Base-by-base conservation (phyloP, 495 filamentous ascomycete genomes). In the Entonaema liquescens region DNA sequence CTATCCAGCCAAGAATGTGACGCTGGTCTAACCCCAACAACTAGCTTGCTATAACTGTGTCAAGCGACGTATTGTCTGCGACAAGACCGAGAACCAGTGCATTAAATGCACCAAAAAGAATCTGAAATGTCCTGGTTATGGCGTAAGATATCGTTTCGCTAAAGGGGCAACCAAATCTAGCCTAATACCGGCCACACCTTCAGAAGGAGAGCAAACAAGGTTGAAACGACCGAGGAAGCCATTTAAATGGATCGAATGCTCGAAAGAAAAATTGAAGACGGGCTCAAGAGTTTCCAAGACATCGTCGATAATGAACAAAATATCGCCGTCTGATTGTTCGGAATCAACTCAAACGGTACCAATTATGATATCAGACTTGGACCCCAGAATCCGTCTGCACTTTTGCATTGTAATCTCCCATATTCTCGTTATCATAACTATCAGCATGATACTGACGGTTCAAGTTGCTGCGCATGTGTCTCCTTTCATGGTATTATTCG, bases 41-140 rank as follows among this genome's bases (percentile, higher is more conserved):
- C 49, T 31, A 65, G 62, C 53, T 19, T 65, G 62, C 42, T 49
- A 65, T 38, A 65, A 65, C 23, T 67, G 63, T 40, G 35, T 67
- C 26, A 67, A 52, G 44, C 36, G 63, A 26, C 63, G 56, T 33
- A 67, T 67, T 11, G 56, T 59, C 55, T 67, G 63, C 29, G 63
- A 67, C n/a, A 59, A 67, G 56, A 59, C 63, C 13, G 63, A 57
- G 5, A 52, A 19, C 38, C 42, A 33, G 23, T 67, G 63, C n/a
- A 28, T 15, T 47, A 67, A 59, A 42, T 67, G 63, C 35, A 38
- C 63, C 4, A 67, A 59, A 15, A 59, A 53, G 44, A 53, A 65
- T 38, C 31, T 65, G 19, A 50, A 40, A 15, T 65, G 62, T 58
- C 62, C 62, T 3, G 54, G 62, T 6, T 65, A 58, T 35, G 62